Percentiles rank a stretch among this genome's conserved stretches.
Evolutionary conservation across 306 rosid species (phyloP).

Genomic region (Prunus mongolica): DNA sequence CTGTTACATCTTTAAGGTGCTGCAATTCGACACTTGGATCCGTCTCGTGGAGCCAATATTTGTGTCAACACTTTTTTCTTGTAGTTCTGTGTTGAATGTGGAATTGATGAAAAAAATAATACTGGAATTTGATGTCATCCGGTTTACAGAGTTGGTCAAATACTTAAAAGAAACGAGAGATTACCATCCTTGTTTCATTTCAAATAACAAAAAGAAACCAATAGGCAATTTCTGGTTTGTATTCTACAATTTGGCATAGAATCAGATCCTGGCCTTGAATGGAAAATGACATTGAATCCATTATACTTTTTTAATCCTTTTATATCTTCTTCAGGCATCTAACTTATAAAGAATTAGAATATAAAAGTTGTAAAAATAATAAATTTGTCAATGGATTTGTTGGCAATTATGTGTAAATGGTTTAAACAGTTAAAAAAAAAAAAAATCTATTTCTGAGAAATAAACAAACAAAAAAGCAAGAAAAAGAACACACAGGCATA

Average conservation of each 20-base stretch:
- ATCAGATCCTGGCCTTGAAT: too few relatives aligned
- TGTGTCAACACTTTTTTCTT: constrained; percentile 19
- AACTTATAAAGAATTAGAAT: too few relatives aligned
- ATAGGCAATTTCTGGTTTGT: neutral
- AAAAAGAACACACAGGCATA: neutral
- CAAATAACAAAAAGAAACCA: neutral
- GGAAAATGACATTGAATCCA: neutral
- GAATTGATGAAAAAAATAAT: constrained; percentile 41
- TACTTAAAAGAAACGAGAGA: constrained; percentile 4
- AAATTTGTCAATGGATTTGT: too few relatives aligned
- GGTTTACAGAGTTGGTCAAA: constrained; percentile 40
- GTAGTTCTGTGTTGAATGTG: constrained; percentile 42
- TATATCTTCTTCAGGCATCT: neutral
- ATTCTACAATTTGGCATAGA: neutral
- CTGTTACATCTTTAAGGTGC: constrained; percentile 9
- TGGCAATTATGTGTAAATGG: too few relatives aligned
- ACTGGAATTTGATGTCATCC: constrained; percentile 28
- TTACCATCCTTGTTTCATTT: neutral
- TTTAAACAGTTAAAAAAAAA: too few relatives aligned
- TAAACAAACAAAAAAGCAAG: too few relatives aligned
- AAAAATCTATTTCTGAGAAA: too few relatives aligned
- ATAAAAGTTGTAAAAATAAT: too few relatives aligned
- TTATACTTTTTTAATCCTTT: neutral
- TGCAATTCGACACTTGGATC: constrained; percentile 21
- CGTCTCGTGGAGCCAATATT: constrained; percentile 44